Percentiles rank a stretch among this genome's conserved stretches.
phyloP scores from a whole-genome alignment of 345 rosid species.

The Raphanus raphanistrum region DNA sequence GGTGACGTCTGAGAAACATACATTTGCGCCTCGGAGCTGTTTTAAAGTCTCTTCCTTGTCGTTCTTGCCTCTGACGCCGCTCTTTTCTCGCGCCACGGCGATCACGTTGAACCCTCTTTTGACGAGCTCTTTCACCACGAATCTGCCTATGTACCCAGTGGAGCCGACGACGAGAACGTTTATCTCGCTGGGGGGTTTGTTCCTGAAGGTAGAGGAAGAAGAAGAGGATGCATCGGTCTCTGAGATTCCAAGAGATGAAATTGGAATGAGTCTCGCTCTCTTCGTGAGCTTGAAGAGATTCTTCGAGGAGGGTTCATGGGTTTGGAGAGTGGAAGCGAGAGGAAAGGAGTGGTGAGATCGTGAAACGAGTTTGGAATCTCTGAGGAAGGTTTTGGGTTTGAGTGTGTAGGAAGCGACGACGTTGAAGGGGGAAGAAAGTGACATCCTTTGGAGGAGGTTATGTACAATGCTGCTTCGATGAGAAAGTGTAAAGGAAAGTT shows the following conservation, averaged over 20 bases:
- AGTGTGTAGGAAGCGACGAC: conserved; percentile 42
- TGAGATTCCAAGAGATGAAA: conserved; percentile 45
- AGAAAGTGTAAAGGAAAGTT: conserved; percentile 21
- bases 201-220: conserved; percentile 44
- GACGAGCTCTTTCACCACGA: conserved; percentile 76
- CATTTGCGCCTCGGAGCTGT: conserved; percentile 63
- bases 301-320: conserved; percentile 10
- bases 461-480: conserved; percentile 7
- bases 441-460: conserved; percentile 29
- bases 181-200: conserved; percentile 57
- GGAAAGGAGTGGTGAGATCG: conserved; percentile 55
- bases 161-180: conserved; percentile 85
- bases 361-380: conserved; percentile 49
- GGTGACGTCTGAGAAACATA: conserved; percentile 87
- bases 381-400: conserved; percentile 32
- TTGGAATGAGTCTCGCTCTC: conserved; percentile 38
- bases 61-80: conserved; percentile 71
- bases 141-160: conserved; percentile 91
- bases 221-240: conserved; percentile 40
- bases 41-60: conserved; percentile 63
- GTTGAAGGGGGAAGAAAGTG: conserved; percentile 54
- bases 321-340: conserved; percentile 25
- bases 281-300: conserved; percentile 28
- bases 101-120: conserved; percentile 79
- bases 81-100: conserved; percentile 80